Percentiles rank a stretch among this genome's conserved stretches.
Evolutionary conservation across 2,329 filamentous ascomycete genomes (phyloP).

Genomic region (Madurella mycetomatis): DNA sequence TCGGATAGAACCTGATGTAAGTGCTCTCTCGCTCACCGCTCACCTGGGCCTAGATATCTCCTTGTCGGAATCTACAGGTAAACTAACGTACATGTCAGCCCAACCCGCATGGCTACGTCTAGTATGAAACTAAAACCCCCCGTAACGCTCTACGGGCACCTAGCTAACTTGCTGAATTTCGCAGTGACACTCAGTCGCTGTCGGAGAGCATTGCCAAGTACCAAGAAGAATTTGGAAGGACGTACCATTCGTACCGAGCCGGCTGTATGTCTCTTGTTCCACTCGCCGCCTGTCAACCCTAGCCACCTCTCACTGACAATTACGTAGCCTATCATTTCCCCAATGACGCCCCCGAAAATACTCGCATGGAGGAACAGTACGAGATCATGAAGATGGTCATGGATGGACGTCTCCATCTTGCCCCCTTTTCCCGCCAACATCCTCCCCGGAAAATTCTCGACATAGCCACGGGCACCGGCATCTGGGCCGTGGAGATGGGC

Average conservation of each 20-base stretch:
- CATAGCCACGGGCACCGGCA: conserved; percentile 49
- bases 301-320: not conserved
- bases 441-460: conserved; percentile 33
- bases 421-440: conserved; percentile 27
- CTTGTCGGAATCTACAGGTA: too few relatives aligned
- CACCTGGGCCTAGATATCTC: not conserved
- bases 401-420: conserved; percentile 30
- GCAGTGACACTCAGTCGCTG: conserved; percentile 28
- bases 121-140: conserved; percentile 10
- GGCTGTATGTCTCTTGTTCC: conserved; percentile 26
- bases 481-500: conserved; percentile 67
- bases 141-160: too few relatives aligned
- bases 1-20: conserved; percentile 26
- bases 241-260: conserved; percentile 31
- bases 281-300: not conserved
- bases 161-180: too few relatives aligned
- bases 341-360: conserved; percentile 31
- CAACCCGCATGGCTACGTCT: conserved; percentile 12
- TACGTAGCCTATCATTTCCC: conserved; percentile 33
- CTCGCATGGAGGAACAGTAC: conserved; percentile 31
- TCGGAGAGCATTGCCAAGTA: conserved; percentile 31
- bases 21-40: conserved; percentile 5
- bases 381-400: conserved; percentile 30
- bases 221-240: conserved; percentile 31
- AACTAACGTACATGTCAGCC: not conserved